Conservation (phyloP, 805 yeast species). For the Saturnispora gosingensis region DNA sequence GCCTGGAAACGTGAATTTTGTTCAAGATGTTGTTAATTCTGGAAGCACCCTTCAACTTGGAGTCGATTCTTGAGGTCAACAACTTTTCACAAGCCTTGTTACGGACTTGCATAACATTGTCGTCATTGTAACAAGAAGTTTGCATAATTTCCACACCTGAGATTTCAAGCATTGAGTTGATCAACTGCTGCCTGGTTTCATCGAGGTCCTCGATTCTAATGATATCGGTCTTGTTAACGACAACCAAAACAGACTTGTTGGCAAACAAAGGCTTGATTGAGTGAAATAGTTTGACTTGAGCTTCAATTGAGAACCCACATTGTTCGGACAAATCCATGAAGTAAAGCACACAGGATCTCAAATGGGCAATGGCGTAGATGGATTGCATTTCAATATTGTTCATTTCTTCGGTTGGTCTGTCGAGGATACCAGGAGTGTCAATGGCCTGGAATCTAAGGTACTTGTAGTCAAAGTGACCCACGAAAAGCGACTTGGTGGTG, state of each 20-base stretch:
- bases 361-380: conserved; percentile 96
- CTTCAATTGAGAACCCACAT: conserved; percentile 97
- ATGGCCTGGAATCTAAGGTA: conserved; percentile 97
- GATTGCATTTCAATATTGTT: conserved; percentile 99
- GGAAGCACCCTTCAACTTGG: conserved; percentile 86
- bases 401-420: conserved; percentile 99
- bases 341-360: conserved; percentile 91
- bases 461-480: conserved; percentile 98
- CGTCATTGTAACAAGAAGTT: conserved; percentile 89
- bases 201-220: conserved; percentile 77
- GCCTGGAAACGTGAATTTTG: conserved; percentile 91
- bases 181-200: conserved; percentile 59
- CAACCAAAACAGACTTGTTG: conserved; percentile 92
- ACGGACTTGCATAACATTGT: conserved; percentile 90
- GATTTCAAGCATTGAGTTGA: conserved; percentile 52
- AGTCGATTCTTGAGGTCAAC: conserved; percentile 91
- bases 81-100: conserved; percentile 96
- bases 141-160: conserved; percentile 89
- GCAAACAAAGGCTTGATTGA: conserved; percentile 96
- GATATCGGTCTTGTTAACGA: conserved; percentile 91
- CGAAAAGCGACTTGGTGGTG: conserved; percentile 95
- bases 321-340: conserved; percentile 98
- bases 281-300: conserved; percentile 94
- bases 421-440: conserved; percentile 98
- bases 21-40: conserved; percentile 83